These are phyloP conservation scores for Hericium coralloides DNA, from an alignment of 768 basidiomycete genomes.

Conservation along the genomic window DNA sequence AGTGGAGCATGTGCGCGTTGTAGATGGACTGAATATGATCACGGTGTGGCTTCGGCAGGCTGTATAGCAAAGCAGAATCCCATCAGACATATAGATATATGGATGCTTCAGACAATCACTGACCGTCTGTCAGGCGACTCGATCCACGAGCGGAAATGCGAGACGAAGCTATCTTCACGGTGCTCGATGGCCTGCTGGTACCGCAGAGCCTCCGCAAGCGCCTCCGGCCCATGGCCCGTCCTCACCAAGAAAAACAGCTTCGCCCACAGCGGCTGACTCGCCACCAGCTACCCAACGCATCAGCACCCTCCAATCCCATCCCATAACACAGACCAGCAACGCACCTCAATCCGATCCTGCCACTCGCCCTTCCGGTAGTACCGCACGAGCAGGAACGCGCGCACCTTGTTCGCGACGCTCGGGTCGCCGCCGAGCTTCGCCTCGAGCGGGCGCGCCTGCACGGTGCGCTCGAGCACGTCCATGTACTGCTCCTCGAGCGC, in stretches of 20 bases:
- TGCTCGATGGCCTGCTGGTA: constrained; percentile 66
- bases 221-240: constrained; percentile 75
- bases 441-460: constrained; percentile 75
- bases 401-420: constrained; percentile 78
- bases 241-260: constrained; percentile 89
- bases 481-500: constrained; percentile 88
- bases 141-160: constrained; percentile 76
- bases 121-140: constrained; percentile 74
- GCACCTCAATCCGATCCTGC: constrained; percentile 82
- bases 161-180: constrained; percentile 76
- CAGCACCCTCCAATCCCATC: background rate
- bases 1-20: constrained; percentile 85
- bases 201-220: constrained; percentile 63
- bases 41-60: constrained; percentile 62
- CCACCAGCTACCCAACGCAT: constrained; percentile 51
- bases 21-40: constrained; percentile 77
- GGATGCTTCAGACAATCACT: constrained; percentile 15
- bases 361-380: constrained; percentile 77
- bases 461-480: constrained; percentile 72
- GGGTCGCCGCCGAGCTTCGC: constrained; percentile 90
- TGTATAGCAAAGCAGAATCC: constrained; percentile 18
- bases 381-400: constrained; percentile 76
- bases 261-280: constrained; percentile 88
- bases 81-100: background rate
- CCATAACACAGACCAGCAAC: constrained; percentile 12